Evolutionary conservation across 305 asterid genomes (phyloP), one percentile per base, ranked within the genome.

Genomic region (Plantago rigida): DNA sequence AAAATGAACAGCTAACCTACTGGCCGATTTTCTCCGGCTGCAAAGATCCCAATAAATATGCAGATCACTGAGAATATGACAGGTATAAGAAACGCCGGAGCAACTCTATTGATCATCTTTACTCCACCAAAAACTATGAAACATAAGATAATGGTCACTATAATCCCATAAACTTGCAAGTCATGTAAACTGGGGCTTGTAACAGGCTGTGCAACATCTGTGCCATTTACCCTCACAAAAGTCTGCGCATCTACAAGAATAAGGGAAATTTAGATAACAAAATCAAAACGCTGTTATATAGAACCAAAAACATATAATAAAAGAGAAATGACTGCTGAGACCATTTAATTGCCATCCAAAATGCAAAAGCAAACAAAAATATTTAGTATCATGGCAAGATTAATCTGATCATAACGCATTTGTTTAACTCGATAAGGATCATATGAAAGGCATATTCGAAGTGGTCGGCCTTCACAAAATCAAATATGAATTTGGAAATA

Each of bases 81-180:
- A 26, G 98, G 94, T 58, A 87, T 56, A 60, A 91, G 94, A 79
- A 91, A 91, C 41, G 98, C 96, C 17, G 98, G 98, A 58, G 98
- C 98, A 62, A 91, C 98, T 45, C 98, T 77, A 81, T 91, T 91
- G 78, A 91, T 91, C 71, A 87, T 86, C 81, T 87, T 91, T 63
- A 91, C 98, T 59, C 98, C 98, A 68, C 98, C 98, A 72, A 91
- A 91, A 65, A 91, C 98, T 28, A 91, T 86, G 82, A 91, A 87
- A 75, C 98, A 91, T 47, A 91, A 80, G 76, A 87, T 57, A 78
- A 91, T 87, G 47, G 98, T 87, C 76, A 91, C 95, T 48, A 91
- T 78, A 58, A 91, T 72, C 76, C 98, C 98, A 72, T 91, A 91
- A 64, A 91, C 78, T 78, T 91, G 98, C 81, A 91, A 75, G 82